A percentile compares a stretch with the other conserved stretches of the same genome.
Evolutionary conservation across 2,329 filamentous ascomycete species (phyloP).

Genomic region (Sporothrix mexicana): DNA sequence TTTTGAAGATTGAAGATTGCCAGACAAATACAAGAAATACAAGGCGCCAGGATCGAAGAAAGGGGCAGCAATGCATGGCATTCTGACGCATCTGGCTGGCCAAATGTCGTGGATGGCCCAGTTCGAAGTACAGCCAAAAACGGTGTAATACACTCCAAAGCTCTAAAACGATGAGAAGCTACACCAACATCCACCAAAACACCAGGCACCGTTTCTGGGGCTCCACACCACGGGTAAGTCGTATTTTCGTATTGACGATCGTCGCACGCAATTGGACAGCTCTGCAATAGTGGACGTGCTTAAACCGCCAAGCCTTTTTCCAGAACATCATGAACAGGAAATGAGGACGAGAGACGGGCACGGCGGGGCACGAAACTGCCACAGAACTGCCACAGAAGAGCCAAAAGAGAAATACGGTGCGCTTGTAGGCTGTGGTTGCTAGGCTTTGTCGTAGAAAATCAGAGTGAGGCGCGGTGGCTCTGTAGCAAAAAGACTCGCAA

Average conservation of each 20-base stretch:
- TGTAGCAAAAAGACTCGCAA: not conserved
- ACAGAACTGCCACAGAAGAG: not conserved
- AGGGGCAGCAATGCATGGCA: conserved; percentile 18
- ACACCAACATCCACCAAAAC: not conserved
- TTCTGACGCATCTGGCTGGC: not conserved
- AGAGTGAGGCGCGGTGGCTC: not conserved
- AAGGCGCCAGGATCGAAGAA: not conserved
- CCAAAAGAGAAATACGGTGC: conserved; percentile 10
- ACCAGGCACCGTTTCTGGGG: conserved; percentile 5
- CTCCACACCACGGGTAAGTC: conserved; percentile 11
- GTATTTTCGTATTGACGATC: conserved; percentile 24
- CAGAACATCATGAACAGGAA: not conserved
- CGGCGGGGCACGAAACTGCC: too few relatives aligned
- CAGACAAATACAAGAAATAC: not conserved
- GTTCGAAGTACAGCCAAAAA: not conserved
- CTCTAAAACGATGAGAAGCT: too few relatives aligned
- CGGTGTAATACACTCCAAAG: not conserved
- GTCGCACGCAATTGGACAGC: conserved; percentile 11
- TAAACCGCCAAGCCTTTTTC: conserved; percentile 19
- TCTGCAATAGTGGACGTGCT: not conserved
- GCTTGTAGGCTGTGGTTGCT: not conserved
- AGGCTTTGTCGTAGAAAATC: not conserved
- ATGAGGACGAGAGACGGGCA: not conserved
- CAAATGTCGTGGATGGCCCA: not conserved
- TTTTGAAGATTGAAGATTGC: not conserved